Evolutionary conservation across 257 asterid genomes (phyloP), one percentile per base, ranked within the genome.

Genomic region (Gardenia jasminoides): DNA sequence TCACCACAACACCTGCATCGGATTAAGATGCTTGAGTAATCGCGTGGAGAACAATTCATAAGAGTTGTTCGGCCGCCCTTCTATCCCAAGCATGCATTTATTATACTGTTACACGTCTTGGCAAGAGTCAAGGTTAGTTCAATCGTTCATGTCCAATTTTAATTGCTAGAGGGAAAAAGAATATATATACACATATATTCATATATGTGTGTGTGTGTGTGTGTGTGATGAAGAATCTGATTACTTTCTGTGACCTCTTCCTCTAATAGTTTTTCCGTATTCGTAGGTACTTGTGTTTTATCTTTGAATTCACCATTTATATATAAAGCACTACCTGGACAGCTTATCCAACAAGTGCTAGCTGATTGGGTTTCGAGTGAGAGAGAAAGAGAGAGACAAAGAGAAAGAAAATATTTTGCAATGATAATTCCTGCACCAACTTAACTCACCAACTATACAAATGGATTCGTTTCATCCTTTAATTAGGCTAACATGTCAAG

Each of bases 401-500:
- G 62, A 72, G 43, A 72, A 16, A 52, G 47, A 30, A 61, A 48
- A 33, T 54, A 16, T 33, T 52, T 22, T 61, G 36, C 22, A 64
- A 28, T 64, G 41, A 28, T 28, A 12, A 28, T 64, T 64, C 68
- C 39, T 26, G 39, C 10, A 62, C 39, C 39, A 62, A 3, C 68
- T 28, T 3, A 36, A 36, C 41, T 36, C 4, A 36, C 41, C 41
- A 36, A 36, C 4, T 36, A 36, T 3, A 36, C 3, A 36, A 31
- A 17, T 31, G 77, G 67, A 52, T 46, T 20, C n/a, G 61, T 67
- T 77, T 3, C 3, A n/a, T 52, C 75, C 80, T 67, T 52, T 52
- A 39, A 41, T 74, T 67, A 75, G 80, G 70, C 80, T 80, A 80
- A 67, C 76, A 75, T 78, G 72, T 26, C 76, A 56, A 70, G 77